Evolutionary conservation across 202 grass and related monocot species (phyloP), one percentile per base, ranked within the genome.

Genomic region (Setaria italica): DNA sequence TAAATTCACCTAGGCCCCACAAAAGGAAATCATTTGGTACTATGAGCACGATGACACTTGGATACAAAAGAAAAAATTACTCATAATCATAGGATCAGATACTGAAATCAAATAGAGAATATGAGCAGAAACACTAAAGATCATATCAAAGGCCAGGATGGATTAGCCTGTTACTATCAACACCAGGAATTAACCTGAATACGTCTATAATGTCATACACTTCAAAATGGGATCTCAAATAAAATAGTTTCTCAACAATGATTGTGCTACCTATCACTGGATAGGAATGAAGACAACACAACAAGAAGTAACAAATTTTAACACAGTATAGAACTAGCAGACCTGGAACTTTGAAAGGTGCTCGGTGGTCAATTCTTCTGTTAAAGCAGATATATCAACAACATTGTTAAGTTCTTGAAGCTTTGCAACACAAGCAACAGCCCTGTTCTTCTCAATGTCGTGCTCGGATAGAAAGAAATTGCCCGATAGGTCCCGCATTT

Each of bases 301-400:
- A 76, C 20, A 50, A 59, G 7, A 81, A 77, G 64, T 62, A 34
- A 51, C 10, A 84, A 53, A 54, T 46, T 74, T 69, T 75, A 64
- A 74, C 16, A 77, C 12, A 56, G 34, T 2, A 11, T 66, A 82
- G 65, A 77, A 69, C 33, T 76, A 87, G 84, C 67, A 65, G 48
- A 97, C 95, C 88, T 94, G 92, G 75, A 89, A 94, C 88, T 89
- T 78, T 67, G 84, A 83, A 53, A 97, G 92, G 62, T 97, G 88
- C 45, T 90, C 82, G 64, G 71, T 84, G 32, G 78, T 78, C 79
- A 97, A 63, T 71, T 86, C 86, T 84, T 92, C 65, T 6, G 54
- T 94, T 57, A 88, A 76, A 87, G 87, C 72, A 88, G 83, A 82
- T 62, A 97, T 67, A 67, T 88, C 29, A 76, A 97, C 92, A 58